These are phyloP conservation scores for Jamesozyma lodderae DNA, from an alignment of 805 yeast species.

Conservation along the genomic window DNA sequence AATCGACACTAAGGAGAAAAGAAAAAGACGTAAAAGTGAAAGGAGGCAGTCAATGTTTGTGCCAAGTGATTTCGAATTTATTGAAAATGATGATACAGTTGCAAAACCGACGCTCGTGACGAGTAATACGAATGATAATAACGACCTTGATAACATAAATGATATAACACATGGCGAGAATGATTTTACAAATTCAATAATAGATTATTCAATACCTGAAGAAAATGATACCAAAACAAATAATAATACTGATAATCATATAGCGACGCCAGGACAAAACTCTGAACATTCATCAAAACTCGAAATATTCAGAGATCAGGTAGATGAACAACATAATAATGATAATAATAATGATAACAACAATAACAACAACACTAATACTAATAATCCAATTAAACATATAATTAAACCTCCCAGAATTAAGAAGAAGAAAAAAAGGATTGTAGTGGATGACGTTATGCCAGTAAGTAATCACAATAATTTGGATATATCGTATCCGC, in stretches of 20 bases:
- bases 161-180: neutral
- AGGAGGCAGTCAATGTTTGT: constrained; percentile 36
- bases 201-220: constrained; percentile 29
- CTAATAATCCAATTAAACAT: constrained; percentile 14
- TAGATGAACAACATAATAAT: neutral
- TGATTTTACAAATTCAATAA: constrained; percentile 23
- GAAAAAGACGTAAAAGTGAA: constrained; percentile 32
- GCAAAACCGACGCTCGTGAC: neutral
- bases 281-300: constrained; percentile 15
- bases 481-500: constrained; percentile 3
- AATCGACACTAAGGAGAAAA: neutral
- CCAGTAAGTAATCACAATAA: constrained; percentile 24
- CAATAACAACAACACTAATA: neutral
- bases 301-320: constrained; percentile 19
- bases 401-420: constrained; percentile 26
- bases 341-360: neutral
- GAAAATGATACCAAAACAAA: constrained; percentile 10
- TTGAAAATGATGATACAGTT: neutral
- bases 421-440: constrained; percentile 20
- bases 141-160: neutral
- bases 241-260: neutral
- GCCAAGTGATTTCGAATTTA: constrained; percentile 26
- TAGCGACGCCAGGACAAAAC: neutral
- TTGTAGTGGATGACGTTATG: constrained; percentile 33
- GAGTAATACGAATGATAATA: constrained; percentile 1